Conservation (phyloP, 257 asterid genomes). For the Nicotiana obtusifolia region DNA sequence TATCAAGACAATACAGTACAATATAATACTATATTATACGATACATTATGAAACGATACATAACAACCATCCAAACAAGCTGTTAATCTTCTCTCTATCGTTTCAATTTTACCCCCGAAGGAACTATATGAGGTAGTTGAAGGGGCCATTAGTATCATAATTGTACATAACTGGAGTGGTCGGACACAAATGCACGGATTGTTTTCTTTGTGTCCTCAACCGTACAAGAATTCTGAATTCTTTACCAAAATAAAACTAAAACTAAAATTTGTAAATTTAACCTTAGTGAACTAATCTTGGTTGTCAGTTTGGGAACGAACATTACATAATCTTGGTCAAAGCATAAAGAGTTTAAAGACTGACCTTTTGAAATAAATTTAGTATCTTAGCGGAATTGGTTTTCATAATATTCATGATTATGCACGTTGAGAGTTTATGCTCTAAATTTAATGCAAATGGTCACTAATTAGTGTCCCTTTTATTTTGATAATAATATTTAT, state of each 20-base stretch:
- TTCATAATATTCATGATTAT: neutral
- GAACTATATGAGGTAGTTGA: neutral
- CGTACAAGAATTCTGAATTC: neutral
- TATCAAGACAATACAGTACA: too few species aligned
- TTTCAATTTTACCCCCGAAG: too few species aligned
- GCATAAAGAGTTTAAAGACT: neutral
- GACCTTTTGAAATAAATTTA: neutral
- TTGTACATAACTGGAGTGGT: neutral
- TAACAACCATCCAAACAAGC: too few species aligned
- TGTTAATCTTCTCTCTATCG: too few species aligned
- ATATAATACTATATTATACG: too few species aligned
- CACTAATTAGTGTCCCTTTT: neutral
- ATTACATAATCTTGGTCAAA: neutral
- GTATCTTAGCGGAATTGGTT: neutral
- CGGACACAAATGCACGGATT: neutral
- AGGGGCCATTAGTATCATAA: neutral
- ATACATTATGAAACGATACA: too few species aligned
- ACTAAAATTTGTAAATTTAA: neutral
- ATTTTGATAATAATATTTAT: neutral
- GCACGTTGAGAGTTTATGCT: neutral
- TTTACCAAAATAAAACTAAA: neutral
- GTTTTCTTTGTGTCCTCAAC: neutral
- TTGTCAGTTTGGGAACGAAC: neutral
- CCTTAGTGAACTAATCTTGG: neutral
- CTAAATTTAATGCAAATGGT: neutral